Conservation (phyloP, 2,329 filamentous ascomycete species). For the Neonectria punicea region DNA sequence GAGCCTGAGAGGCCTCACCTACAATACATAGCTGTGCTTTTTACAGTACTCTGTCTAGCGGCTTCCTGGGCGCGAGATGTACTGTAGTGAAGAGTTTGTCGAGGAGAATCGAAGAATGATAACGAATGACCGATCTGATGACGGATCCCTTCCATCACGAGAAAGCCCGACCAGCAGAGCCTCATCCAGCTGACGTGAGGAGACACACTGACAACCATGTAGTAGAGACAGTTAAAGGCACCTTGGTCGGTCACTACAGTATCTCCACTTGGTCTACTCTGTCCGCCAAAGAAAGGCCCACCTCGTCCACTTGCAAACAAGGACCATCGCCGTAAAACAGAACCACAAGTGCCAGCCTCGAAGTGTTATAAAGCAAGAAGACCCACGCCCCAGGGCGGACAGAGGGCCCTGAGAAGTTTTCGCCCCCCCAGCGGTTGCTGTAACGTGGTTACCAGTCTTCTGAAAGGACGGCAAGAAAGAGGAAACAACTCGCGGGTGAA, state of each 20-base stretch:
- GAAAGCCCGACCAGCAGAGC: not conserved
- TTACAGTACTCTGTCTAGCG: not conserved
- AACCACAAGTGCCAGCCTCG: conserved; percentile 7
- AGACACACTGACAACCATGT: not conserved
- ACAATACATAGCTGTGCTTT: conserved; percentile 1
- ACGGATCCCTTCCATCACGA: not conserved
- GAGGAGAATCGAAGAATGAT: conserved; percentile 2
- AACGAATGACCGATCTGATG: conserved; percentile 5
- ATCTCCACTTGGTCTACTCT: not conserved
- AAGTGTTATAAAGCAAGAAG: not conserved
- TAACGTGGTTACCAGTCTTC: not conserved
- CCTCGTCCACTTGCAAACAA: conserved; percentile 6
- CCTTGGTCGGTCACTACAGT: too few species aligned
- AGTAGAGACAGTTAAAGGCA: not conserved
- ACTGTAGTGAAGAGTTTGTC: not conserved
- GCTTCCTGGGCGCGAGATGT: not conserved
- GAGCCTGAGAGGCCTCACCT: conserved; percentile 22
- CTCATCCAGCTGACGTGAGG: conserved; percentile 8
- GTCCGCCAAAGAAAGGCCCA: not conserved
- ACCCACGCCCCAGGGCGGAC: conserved; percentile 6
- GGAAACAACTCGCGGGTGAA: not conserved
- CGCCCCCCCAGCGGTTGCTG: not conserved
- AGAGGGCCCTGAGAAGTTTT: conserved; percentile 2
- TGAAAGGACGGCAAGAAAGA: not conserved
- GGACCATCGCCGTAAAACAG: conserved; percentile 9